Evolutionary conservation across 1,139 yeast species (phyloP).

Genomic region (Geotrichum candidum): DNA sequence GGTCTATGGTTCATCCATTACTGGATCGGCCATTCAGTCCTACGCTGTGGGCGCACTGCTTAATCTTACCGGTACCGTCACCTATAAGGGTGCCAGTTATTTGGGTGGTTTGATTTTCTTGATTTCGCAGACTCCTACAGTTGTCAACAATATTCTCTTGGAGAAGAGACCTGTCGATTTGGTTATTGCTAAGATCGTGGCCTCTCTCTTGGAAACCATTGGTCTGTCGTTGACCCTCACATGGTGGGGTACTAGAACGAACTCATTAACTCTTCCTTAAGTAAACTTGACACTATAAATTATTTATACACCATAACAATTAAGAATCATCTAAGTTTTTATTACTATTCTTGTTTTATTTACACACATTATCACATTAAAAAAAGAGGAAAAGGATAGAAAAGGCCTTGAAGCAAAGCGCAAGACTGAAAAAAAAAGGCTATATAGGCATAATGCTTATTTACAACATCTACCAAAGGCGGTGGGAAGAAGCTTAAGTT

Average conservation of each 20-base stretch:
- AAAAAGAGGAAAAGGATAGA: neutral
- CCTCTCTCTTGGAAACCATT: constrained; percentile 39
- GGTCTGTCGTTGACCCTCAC: constrained; percentile 38
- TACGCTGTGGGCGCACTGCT: constrained; percentile 40
- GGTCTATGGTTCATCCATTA: constrained; percentile 34
- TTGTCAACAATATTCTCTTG: constrained; percentile 34
- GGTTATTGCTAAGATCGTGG: constrained; percentile 33
- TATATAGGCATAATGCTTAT: neutral
- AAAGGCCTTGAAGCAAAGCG: neutral
- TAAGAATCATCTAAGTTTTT: neutral
- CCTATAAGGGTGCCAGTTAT: constrained; percentile 39
- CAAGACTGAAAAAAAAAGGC: neutral
- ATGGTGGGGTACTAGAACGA: constrained; percentile 33
- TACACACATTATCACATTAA: neutral
- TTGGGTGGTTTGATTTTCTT: constrained; percentile 39
- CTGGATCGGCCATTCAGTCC: constrained; percentile 37
- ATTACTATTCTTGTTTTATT: neutral
- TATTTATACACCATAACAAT: neutral
- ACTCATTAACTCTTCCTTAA: constrained; percentile 13
- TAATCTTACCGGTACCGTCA: constrained; percentile 37
- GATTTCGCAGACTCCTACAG: constrained; percentile 36
- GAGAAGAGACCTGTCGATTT: constrained; percentile 37
- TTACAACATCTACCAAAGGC: constrained; percentile 1
- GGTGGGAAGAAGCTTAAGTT: constrained; percentile 10
- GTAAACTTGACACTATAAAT: neutral